Base-by-base conservation (phyloP, 2,329 filamentous ascomycete genomes). In the Colletotrichum sp. region DNA sequence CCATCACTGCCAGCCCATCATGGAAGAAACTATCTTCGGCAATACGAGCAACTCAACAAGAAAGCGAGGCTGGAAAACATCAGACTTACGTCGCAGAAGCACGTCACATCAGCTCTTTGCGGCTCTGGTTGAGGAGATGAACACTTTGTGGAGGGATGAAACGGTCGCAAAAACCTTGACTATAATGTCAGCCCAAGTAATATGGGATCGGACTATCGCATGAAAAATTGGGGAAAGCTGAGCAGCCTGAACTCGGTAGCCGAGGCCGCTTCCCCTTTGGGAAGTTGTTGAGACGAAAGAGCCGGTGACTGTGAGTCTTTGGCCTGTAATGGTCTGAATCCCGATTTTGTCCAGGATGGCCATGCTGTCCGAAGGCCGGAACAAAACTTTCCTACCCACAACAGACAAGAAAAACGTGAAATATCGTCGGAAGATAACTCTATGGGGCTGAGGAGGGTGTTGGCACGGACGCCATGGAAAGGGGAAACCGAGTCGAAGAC, bases 391-490 rank as follows among this genome's bases (percentile, higher is more conserved):
- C 39, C 73, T 55, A 29, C 27, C 63, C 57, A 64, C 32, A 69
- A 44, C 36, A 72, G 62, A 76, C 74, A 39, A 27, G 39, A 49
- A 69, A 63, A 76, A 74, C 64, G 44, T 65, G 59, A 65, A 49
- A 22, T 63, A 34, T 74, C 71, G 64, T 76, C 70, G 64, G 74
- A 69, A 74, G 74, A 69, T 61, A 65, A 74, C 71, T 76, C 59
- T 73, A 74, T 69, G 74, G 59, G 70, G 70, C 65, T 62, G 49
- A 65, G 59, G 25, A 73, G 57, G 49, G 36, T 61, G 44, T 15
- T 11, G 19, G 65, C 74, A 76, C 59, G 49, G 70, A 69, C 65
- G 29, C 22, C 22, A 25, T 44, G 57, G 34, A 32, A 55, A 61
- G 64, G n/a, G 22, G 25, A 66, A 32, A 22, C 59, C 64, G 64